Evolutionary conservation across 2,329 filamentous ascomycete species (phyloP), one percentile per base, ranked within the genome.

Genomic region (Ophiostoma sp.): DNA sequence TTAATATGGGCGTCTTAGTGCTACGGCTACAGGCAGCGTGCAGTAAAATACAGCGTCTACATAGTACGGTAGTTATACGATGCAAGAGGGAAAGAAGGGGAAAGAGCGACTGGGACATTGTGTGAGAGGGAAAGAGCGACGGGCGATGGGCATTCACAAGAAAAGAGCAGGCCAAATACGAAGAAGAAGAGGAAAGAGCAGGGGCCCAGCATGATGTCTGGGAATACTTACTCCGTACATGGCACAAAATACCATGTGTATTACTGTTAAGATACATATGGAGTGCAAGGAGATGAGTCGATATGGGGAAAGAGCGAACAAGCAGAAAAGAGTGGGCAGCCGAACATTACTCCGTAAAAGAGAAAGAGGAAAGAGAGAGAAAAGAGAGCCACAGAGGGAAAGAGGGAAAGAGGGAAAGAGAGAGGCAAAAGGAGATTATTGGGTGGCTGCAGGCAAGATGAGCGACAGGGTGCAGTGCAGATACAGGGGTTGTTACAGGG

Each of bases 371-470:
- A 33, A 64, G 5, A 35, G 33, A n/a, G 31, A 36, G 17, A 10
- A n/a, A 2, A 27, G 54, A 15, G 11, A 31, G 52, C n/a, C 54
- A 33, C 11, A 31, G 48, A 44, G 27, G 27, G 27, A 31, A 31
- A 31, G 27, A 31, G 27, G 27, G 27, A 31, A 31, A 31, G 27
- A 31, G 36, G 36, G 36, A 48, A 48, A 48, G 17, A 48, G 17
- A 44, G 15, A 67, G 67, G 44, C 27, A 54, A 64, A 69, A 69
- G 39, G 67, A 69, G 52, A 69, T 71, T 69, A 71, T 69, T 71
- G 52, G 62, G 62, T 65, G 62, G 62, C 36, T 68, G 70, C 36
- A 39, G 52, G 52, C 67, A 69, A 67, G 70, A 71, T 67, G 70
- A 66, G 69, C 33, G 64, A 71, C 62, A 69, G 70, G 62, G 44